phyloP scores from a whole-genome alignment of 495 filamentous ascomycete species.

The Lophiotrema nucula region DNA sequence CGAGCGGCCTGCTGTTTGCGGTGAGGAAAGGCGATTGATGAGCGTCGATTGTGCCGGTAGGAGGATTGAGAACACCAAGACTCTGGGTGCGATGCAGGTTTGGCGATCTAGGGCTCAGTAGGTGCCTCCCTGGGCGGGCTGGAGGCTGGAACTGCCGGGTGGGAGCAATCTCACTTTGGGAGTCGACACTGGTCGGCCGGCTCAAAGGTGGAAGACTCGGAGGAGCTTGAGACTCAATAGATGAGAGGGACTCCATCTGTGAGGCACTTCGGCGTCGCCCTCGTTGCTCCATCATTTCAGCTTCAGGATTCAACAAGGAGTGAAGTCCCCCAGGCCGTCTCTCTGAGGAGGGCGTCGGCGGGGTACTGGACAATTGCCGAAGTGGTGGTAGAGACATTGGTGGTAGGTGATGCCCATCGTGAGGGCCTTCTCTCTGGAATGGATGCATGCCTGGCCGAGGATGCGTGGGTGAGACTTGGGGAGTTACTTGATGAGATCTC shows the following conservation, averaged over 20 bases:
- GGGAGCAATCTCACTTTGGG: constrained; percentile 10
- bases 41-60: constrained; percentile 39
- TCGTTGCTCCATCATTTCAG: constrained; percentile 20
- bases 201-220: constrained; percentile 26
- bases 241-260: constrained; percentile 32
- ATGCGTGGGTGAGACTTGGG: constrained; percentile 15
- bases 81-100: constrained; percentile 38
- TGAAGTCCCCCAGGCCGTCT: constrained; percentile 24
- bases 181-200: constrained; percentile 31
- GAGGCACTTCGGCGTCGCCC: constrained; percentile 22
- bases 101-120: constrained; percentile 42
- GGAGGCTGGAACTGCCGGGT: constrained; percentile 19
- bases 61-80: constrained; percentile 28
- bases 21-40: constrained; percentile 40
- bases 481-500: constrained; percentile 10
- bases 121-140: constrained; percentile 22
- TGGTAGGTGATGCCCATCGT: background rate
- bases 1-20: constrained; percentile 27
- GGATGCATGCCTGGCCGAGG: constrained; percentile 11
- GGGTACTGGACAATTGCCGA: constrained; percentile 19
- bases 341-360: constrained; percentile 28
- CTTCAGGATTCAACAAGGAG: constrained; percentile 32
- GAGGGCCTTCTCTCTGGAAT: constrained; percentile 1
- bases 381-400: constrained; percentile 22
- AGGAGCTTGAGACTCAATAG: constrained; percentile 25